phyloP scores from a whole-genome alignment of 1,139 yeast species.

The Magnusiomyces tetraspermus region DNA sequence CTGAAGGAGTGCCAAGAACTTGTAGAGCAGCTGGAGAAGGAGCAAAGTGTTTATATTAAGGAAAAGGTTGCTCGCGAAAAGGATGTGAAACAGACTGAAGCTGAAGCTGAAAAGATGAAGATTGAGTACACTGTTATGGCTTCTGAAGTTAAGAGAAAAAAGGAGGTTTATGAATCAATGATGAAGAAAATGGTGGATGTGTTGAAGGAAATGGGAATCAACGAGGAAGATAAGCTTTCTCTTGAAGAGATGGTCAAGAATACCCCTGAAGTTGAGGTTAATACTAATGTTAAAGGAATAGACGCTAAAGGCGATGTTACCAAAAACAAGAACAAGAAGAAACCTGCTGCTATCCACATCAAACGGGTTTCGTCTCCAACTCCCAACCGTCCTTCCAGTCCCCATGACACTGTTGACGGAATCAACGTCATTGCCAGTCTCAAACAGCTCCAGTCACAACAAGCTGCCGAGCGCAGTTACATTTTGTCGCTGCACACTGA shows the following conservation, averaged over 20 bases:
- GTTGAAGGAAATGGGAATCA: neutral
- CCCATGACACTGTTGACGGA: neutral
- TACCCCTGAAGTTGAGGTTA: too few relatives aligned
- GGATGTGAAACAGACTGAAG: constrained; percentile 4
- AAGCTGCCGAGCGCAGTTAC: neutral
- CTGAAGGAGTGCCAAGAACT: constrained; percentile 17
- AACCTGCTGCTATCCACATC: neutral
- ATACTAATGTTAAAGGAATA: too few relatives aligned
- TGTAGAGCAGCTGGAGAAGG: constrained; percentile 18
- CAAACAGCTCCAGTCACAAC: neutral
- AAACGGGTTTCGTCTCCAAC: neutral
- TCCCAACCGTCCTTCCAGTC: neutral
- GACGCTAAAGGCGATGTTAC: too few relatives aligned
- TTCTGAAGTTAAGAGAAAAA: neutral
- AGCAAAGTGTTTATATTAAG: constrained; percentile 12
- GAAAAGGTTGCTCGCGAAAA: constrained; percentile 3
- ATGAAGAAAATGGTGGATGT: neutral
- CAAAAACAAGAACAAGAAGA: neutral
- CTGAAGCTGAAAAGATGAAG: constrained; percentile 4
- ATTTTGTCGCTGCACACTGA: neutral
- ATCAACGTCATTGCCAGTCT: neutral
- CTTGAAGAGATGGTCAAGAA: neutral
- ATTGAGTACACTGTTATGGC: constrained; percentile 1
- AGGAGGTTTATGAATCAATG: neutral
- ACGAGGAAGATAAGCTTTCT: neutral